Evolutionary conservation across 2,329 filamentous ascomycete species (phyloP).

Genomic region (Seiridium cupressi): DNA sequence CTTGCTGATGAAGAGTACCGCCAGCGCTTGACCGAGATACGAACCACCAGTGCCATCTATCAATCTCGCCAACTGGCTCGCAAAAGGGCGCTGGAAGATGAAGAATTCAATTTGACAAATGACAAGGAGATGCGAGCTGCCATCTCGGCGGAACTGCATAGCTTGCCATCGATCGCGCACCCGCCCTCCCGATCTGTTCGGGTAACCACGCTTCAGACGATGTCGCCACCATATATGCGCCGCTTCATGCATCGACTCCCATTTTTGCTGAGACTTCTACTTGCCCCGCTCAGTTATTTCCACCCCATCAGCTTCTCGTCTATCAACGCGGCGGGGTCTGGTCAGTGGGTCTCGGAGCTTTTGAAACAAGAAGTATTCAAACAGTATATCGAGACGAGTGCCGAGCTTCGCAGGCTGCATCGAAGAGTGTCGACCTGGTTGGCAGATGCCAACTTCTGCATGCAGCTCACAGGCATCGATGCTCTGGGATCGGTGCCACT

Average conservation of each 20-base stretch:
- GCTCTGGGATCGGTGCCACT: slow-evolving; percentile 46
- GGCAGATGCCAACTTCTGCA: slow-evolving; percentile 49
- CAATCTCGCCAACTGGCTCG: slow-evolving; percentile 29
- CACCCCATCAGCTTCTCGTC: slow-evolving; percentile 49
- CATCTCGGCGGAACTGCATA: slow-evolving; percentile 45
- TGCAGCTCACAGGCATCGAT: slow-evolving; percentile 42
- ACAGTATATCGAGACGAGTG: slow-evolving; percentile 39
- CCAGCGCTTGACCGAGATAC: slow-evolving; percentile 36
- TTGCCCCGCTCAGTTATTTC: slow-evolving; percentile 49
- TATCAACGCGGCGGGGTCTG: slow-evolving; percentile 47
- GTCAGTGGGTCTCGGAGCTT: slow-evolving; percentile 45
- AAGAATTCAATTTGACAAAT: slow-evolving; percentile 33
- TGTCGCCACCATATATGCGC: slow-evolving; percentile 30
- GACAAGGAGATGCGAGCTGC: slow-evolving; percentile 45
- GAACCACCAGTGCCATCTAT: slow-evolving; percentile 34
- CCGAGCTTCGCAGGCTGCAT: slow-evolving; percentile 43
- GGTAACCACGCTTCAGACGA: slow-evolving; percentile 39
- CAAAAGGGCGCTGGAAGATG: slow-evolving; percentile 23
- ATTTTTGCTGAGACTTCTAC: slow-evolving; percentile 44
- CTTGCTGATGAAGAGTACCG: slow-evolving; percentile 32
- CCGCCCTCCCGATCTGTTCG: slow-evolving; percentile 46
- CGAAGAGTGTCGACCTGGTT: slow-evolving; percentile 46
- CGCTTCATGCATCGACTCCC: slow-evolving; percentile 47
- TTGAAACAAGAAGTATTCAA: slow-evolving; percentile 49
- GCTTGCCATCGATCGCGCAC: slow-evolving; percentile 45